phyloP scores from a whole-genome alignment of 805 yeast genomes.

The Deakozyma indianensis region DNA sequence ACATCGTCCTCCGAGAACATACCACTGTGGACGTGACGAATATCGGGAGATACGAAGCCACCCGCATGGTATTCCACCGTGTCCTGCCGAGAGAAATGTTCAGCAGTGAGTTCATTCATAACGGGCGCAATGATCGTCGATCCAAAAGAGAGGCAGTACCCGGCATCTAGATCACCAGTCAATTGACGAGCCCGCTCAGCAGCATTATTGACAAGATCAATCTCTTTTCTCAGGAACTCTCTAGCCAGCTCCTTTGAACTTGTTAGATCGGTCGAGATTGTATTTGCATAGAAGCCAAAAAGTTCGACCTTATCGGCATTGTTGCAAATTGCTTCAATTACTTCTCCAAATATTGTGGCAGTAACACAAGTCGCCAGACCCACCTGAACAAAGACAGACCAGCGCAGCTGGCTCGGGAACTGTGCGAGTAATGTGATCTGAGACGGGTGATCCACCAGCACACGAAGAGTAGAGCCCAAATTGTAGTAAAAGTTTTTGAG shows the following conservation, averaged over 20 bases:
- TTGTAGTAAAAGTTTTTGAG: background rate
- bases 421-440: background rate
- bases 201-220: background rate
- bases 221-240: background rate
- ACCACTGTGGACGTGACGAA: constrained; percentile 39
- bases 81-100: background rate
- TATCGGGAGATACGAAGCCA: constrained; percentile 39
- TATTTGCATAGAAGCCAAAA: background rate
- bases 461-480: background rate
- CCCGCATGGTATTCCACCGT: constrained; percentile 58
- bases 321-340: background rate
- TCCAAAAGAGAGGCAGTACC: background rate
- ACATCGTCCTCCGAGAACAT: constrained; percentile 26
- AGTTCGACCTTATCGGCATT: background rate
- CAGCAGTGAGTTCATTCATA: background rate
- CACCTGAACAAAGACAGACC: background rate
- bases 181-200: background rate
- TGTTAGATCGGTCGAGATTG: background rate
- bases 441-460: background rate
- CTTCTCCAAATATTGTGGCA: background rate
- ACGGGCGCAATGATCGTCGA: background rate
- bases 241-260: background rate
- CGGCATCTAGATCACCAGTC: background rate
- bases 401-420: background rate
- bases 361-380: background rate